A percentile compares a stretch with the other conserved stretches of the same genome.
Evolutionary conservation across 257 asterid species (phyloP).

Genomic region (Solanum rostratum): DNA sequence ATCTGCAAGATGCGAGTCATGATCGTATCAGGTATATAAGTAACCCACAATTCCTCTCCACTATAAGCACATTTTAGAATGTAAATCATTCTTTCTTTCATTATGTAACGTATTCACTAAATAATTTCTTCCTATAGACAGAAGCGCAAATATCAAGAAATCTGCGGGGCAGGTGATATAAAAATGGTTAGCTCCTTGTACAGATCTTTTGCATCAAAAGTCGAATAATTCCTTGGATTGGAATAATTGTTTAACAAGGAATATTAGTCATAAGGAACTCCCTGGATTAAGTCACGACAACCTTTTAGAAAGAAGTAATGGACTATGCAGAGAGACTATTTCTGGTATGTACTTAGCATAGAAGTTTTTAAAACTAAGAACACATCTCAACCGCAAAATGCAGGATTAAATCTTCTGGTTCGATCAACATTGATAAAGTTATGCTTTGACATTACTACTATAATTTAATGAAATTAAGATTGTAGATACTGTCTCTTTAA

Average conservation of each 20-base stretch:
- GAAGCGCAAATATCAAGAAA: background rate
- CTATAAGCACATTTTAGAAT: background rate
- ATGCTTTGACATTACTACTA: background rate
- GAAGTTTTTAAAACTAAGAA: background rate
- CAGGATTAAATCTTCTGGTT: background rate
- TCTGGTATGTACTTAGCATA: background rate
- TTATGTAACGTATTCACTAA: background rate
- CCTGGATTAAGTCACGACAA: background rate
- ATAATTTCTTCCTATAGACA: background rate
- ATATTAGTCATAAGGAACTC: background rate
- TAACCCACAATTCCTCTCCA: background rate
- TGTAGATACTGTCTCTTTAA: background rate
- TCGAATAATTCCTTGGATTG: background rate
- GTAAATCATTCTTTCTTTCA: background rate
- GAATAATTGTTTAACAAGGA: background rate
- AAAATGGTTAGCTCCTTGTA: background rate
- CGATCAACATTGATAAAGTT: background rate
- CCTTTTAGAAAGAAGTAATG: background rate
- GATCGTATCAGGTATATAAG: background rate
- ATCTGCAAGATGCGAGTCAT: conserved; percentile 43
- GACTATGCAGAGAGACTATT: background rate
- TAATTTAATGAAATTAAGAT: background rate
- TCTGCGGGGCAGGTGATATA: background rate
- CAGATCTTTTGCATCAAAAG: background rate
- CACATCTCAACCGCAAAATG: background rate